Evolutionary conservation across 2,329 filamentous ascomycete genomes (phyloP).

Genomic region (Aciculosporium take): DNA sequence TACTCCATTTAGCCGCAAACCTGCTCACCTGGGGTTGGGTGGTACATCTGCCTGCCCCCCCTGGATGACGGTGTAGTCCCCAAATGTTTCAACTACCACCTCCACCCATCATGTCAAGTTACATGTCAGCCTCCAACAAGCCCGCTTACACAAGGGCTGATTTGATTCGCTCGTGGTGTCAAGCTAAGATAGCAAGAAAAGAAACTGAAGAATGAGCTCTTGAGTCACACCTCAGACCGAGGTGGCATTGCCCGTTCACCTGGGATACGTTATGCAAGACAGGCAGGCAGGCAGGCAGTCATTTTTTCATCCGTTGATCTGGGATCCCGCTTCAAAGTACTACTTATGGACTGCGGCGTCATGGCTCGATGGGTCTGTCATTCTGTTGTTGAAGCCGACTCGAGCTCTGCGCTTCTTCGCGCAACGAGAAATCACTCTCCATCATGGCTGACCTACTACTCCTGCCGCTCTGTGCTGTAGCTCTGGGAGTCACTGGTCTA

Average conservation of each 20-base stretch:
- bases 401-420: not conserved
- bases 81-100: not conserved
- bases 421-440: not conserved
- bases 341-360: not conserved
- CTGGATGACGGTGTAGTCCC: not conserved
- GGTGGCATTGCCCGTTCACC: constrained; percentile 1
- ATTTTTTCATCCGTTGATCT: not conserved
- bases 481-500: constrained; percentile 21
- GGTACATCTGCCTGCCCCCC: not conserved
- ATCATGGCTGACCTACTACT: constrained; percentile 7
- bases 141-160: not conserved
- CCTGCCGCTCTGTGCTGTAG: constrained; percentile 17
- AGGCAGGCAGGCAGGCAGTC: not conserved
- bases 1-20: too few species aligned
- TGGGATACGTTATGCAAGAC: not conserved
- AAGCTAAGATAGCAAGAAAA: not conserved
- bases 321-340: too few species aligned
- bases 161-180: constrained; percentile 2
- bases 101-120: not conserved
- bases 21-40: not conserved
- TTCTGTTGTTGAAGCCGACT: not conserved
- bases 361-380: not conserved
- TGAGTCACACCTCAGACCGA: constrained; percentile 2
- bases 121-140: not conserved
- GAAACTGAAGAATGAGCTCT: not conserved